phyloP scores from a whole-genome alignment of 2,329 filamentous ascomycete species.

The Colletotrichum lupini region DNA sequence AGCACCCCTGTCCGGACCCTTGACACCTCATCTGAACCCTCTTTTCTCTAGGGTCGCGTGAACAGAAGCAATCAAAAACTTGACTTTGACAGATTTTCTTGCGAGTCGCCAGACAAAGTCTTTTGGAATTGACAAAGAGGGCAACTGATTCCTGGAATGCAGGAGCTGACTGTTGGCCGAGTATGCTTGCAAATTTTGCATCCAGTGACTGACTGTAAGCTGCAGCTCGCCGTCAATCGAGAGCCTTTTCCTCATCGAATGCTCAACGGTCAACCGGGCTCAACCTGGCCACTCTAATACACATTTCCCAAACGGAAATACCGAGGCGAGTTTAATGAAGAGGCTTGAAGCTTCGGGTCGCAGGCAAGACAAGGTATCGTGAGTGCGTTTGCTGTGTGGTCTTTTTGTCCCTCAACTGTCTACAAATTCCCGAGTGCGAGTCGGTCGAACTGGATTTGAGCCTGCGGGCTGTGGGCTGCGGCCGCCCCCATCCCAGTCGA shows the following conservation, averaged over 20 bases:
- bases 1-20: neutral
- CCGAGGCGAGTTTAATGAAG: neutral
- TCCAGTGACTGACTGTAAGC: neutral
- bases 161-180: neutral
- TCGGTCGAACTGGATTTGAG: neutral
- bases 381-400: neutral
- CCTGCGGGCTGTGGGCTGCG: neutral
- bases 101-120: too few relatives aligned
- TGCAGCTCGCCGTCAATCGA: neutral
- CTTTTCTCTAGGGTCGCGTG: neutral
- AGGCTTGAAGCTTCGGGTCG: conserved; percentile 2
- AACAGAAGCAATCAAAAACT: neutral
- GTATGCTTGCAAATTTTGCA: neutral
- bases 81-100: neutral
- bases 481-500: neutral
- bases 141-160: neutral
- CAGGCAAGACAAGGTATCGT: conserved; percentile 1
- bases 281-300: neutral
- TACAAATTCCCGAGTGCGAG: conserved; percentile 13
- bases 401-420: too few relatives aligned
- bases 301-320: neutral
- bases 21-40: neutral
- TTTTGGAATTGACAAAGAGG: neutral
- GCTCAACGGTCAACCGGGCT: neutral
- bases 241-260: neutral